phyloP scores from a whole-genome alignment of 2,329 filamentous ascomycete species.

The Phialophora macrospora region DNA sequence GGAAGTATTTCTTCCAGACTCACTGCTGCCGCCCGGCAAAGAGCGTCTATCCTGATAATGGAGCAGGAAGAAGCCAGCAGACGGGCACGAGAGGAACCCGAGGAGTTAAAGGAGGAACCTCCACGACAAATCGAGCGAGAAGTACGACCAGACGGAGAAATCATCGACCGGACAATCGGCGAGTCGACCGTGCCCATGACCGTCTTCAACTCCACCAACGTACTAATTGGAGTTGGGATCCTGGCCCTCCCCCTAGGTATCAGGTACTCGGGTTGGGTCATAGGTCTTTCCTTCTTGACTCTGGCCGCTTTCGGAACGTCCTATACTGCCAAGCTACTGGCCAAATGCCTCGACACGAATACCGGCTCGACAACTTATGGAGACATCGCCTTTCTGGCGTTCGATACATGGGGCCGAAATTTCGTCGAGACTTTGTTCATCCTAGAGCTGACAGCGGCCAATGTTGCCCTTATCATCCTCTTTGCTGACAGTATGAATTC shows the following conservation, averaged over 20 bases:
- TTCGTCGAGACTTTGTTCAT: slow-evolving; percentile 85
- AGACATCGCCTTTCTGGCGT: slow-evolving; percentile 88
- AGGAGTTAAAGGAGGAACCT: slow-evolving; percentile 37
- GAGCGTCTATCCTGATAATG: slow-evolving; percentile 59
- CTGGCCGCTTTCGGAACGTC: slow-evolving; percentile 76
- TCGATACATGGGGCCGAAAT: slow-evolving; percentile 79
- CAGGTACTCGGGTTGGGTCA: slow-evolving; percentile 85
- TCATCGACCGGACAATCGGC: slow-evolving; percentile 82
- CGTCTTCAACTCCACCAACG: slow-evolving; percentile 94
- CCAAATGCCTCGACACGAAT: slow-evolving; percentile 87
- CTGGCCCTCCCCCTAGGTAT: slow-evolving; percentile 87
- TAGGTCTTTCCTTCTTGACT: slow-evolving; percentile 75
- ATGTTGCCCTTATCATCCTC: slow-evolving; percentile 87
- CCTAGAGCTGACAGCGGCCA: slow-evolving; percentile 82
- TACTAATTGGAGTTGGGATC: slow-evolving; percentile 86
- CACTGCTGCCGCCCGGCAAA: slow-evolving; percentile 61
- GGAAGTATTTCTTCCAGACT: slow-evolving; percentile 63
- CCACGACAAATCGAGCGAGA: slow-evolving; percentile 33
- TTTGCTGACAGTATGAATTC: slow-evolving; percentile 88
- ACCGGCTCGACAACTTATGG: slow-evolving; percentile 88
- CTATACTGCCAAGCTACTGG: slow-evolving; percentile 84
- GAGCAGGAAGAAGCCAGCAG: slow-evolving; percentile 55
- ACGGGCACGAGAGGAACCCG: slow-evolving; percentile 42
- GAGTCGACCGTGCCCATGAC: slow-evolving; percentile 96
- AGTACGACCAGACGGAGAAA: slow-evolving; percentile 61